These are phyloP conservation scores for Massariosphaeria phaeospora DNA, from an alignment of 495 filamentous ascomycete species.

Conservation along the genomic window DNA sequence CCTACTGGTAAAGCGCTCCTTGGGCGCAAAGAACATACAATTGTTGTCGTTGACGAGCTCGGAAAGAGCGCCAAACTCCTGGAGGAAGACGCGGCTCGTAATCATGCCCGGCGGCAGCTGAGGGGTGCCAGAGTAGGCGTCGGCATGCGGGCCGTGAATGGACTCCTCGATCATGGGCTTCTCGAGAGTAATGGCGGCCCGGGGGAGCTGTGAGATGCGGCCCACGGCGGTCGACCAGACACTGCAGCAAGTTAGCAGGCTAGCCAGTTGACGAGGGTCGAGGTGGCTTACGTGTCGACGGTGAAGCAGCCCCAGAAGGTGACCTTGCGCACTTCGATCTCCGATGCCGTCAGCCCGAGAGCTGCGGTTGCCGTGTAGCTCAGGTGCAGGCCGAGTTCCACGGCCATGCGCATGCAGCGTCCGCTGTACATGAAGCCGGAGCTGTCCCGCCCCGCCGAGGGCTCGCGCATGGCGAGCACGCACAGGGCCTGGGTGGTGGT, in stretches of 20 bases:
- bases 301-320: constrained; percentile 71
- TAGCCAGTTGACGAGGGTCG: constrained; percentile 9
- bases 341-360: constrained; percentile 40
- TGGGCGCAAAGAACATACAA: constrained; percentile 60
- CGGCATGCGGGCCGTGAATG: not conserved
- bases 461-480: constrained; percentile 54
- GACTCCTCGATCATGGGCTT: constrained; percentile 48
- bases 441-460: constrained; percentile 46
- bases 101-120: not conserved
- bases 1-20: constrained; percentile 52
- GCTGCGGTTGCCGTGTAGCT: constrained; percentile 38
- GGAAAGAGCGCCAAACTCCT: constrained; percentile 59
- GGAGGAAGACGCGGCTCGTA: constrained; percentile 50
- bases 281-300: constrained; percentile 56
- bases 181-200: constrained; percentile 50
- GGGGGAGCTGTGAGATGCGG: constrained; percentile 58
- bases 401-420: constrained; percentile 58
- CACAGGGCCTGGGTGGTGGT: constrained; percentile 76
- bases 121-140: not conserved
- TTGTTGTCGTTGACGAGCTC: constrained; percentile 63
- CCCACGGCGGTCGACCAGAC: constrained; percentile 62
- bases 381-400: constrained; percentile 62
- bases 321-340: constrained; percentile 58
- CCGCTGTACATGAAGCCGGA: constrained; percentile 64
- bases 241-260: constrained; percentile 40